phyloP scores from a whole-genome alignment of 306 rosid genomes.

The Adenanthera pavonina region DNA sequence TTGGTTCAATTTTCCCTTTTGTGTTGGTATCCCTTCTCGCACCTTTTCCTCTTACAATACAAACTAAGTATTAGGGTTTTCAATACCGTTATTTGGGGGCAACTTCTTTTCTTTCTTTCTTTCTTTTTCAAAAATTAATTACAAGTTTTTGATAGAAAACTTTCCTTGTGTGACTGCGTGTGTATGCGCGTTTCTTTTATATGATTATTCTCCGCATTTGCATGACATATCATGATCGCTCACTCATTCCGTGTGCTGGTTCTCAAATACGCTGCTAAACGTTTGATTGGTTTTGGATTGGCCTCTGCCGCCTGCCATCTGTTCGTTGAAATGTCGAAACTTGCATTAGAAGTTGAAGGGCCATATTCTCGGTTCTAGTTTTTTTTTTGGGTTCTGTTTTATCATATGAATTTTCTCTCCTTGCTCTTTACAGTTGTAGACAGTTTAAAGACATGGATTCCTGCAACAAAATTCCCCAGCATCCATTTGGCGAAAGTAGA shows the following conservation, averaged over 20 bases:
- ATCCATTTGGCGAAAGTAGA: conserved; percentile 5
- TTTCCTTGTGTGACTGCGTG: neutral
- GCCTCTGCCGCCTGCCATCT: conserved; percentile 31
- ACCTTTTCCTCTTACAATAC: neutral
- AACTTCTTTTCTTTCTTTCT: neutral
- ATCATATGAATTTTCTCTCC: neutral
- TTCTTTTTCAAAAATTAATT: neutral
- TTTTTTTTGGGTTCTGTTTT: neutral
- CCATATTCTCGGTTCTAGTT: neutral
- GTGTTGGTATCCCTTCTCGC: neutral
- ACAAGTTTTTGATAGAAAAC: neutral
- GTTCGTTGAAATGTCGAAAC: conserved; percentile 39
- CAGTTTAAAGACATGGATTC: conserved; percentile 14
- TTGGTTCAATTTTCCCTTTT: neutral
- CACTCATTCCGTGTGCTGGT: neutral
- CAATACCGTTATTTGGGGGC: neutral
- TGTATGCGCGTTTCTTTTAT: neutral
- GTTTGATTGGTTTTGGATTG: conserved; percentile 1
- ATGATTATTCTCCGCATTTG: neutral
- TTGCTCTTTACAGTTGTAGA: neutral
- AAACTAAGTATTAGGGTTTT: conserved; percentile 33
- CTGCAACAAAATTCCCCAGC: neutral
- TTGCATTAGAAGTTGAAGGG: neutral
- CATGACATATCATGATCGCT: neutral
- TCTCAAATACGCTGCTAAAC: neutral